phyloP scores from a whole-genome alignment of 371 early-diverging fungal genomes.

The Basidiobolus meristosporus region DNA sequence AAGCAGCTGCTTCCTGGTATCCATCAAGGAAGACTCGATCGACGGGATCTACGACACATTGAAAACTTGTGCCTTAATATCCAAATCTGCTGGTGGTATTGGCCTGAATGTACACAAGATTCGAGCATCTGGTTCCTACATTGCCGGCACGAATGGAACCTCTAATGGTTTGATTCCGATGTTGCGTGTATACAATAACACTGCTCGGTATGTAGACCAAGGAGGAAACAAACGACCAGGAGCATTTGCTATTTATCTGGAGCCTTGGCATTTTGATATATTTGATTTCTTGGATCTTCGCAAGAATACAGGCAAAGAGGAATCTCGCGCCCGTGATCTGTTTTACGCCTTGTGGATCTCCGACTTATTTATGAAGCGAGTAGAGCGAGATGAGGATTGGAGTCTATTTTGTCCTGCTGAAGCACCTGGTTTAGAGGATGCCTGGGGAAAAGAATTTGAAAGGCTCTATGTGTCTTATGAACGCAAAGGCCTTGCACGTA shows the following conservation, averaged over 20 bases:
- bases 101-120: conserved; percentile 95
- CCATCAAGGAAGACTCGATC: conserved; percentile 93
- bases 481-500: conserved; percentile 61
- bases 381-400: conserved; percentile 91
- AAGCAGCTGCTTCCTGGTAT: conserved; percentile 90
- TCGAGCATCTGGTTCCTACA: conserved; percentile 86
- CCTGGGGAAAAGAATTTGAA: conserved; percentile 94
- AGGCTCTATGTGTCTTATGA: conserved; percentile 84
- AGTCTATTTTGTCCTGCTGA: conserved; percentile 95
- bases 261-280: conserved; percentile 99
- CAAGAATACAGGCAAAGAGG: conserved; percentile 98
- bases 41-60: conserved; percentile 98
- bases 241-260: conserved; percentile 97
- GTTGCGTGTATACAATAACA: conserved; percentile 96
- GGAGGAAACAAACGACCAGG: conserved; percentile 98
- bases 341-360: conserved; percentile 98
- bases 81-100: conserved; percentile 97
- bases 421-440: conserved; percentile 80
- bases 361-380: conserved; percentile 99
- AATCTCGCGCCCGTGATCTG: conserved; percentile 91
- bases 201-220: conserved; percentile 97
- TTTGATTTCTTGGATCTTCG: conserved; percentile 95
- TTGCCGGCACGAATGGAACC: conserved; percentile 94
- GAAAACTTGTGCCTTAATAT: conserved; percentile 92
- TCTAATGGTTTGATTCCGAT: conserved; percentile 98